Percentiles rank a stretch among this genome's conserved stretches.
Conservation (phyloP, 2,329 filamentous ascomycete species). For the Diaporthe sp. region DNA sequence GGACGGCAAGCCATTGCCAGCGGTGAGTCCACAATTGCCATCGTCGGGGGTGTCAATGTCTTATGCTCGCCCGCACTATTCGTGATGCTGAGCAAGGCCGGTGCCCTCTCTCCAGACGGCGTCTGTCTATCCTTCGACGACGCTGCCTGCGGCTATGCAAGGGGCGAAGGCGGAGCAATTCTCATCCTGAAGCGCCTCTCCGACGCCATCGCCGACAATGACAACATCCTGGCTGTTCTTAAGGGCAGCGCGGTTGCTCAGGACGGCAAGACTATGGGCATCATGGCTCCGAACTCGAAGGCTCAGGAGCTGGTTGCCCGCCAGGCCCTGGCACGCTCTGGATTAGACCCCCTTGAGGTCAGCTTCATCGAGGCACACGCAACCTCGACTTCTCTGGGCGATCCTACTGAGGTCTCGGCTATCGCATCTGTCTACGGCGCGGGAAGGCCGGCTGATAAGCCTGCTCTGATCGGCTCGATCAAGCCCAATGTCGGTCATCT, state of each 20-base stretch:
- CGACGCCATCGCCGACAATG: conserved; percentile 51
- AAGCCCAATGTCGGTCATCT: not conserved
- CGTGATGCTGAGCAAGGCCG: not conserved
- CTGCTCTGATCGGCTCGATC: not conserved
- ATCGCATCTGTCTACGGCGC: not conserved
- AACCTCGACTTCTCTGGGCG: not conserved
- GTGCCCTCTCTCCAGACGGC: not conserved
- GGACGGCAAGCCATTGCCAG: not conserved
- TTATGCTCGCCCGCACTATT: not conserved
- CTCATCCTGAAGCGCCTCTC: conserved; percentile 11
- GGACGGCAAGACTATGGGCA: conserved; percentile 59
- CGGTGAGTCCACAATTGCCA: not conserved
- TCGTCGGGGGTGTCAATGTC: not conserved
- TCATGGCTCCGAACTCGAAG: conserved; percentile 50
- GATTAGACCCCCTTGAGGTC: not conserved
- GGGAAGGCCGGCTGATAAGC: too few relatives aligned
- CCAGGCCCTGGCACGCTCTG: not conserved
- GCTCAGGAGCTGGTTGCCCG: not conserved
- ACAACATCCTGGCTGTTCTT: conserved; percentile 66
- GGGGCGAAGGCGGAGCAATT: not conserved
- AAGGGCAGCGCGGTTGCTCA: conserved; percentile 61
- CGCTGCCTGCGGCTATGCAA: not conserved
- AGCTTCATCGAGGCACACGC: not conserved
- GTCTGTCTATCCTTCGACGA: not conserved
- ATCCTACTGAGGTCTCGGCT: not conserved